Evolutionary conservation across 2,329 filamentous ascomycete species (phyloP).

Genomic region (Verticillium zaregamsianum): DNA sequence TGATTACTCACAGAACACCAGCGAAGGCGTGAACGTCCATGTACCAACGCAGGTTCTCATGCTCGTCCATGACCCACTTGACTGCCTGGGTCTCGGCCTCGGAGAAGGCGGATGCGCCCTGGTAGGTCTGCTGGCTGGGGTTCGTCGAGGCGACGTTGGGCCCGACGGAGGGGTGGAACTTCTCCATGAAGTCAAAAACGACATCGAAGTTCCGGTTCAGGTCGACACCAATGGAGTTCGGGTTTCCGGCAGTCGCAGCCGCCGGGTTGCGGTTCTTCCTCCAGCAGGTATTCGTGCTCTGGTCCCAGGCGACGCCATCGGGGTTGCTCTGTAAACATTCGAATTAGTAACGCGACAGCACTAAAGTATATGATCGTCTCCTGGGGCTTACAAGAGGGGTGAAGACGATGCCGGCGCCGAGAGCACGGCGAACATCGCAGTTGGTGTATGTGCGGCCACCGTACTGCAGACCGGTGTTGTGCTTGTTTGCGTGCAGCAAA

Average conservation of each 20-base stretch:
- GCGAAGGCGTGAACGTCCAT: slow-evolving; percentile 54
- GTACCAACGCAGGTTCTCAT: slow-evolving; percentile 49
- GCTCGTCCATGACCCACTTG: slow-evolving; percentile 46
- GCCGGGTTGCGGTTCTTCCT: slow-evolving; percentile 51
- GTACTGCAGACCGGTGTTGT: slow-evolving; percentile 45
- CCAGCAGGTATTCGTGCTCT: slow-evolving; percentile 49
- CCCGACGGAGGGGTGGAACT: slow-evolving; percentile 36
- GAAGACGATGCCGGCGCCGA: slow-evolving; percentile 49
- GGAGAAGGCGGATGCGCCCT: slow-evolving; percentile 46
- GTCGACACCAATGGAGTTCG: slow-evolving; percentile 39
- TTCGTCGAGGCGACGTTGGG: slow-evolving; percentile 34
- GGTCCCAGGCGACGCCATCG: slow-evolving; percentile 49
- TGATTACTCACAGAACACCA: slow-evolving; percentile 19
- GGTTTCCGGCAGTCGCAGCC: slow-evolving; percentile 24
- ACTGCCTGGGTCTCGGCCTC: slow-evolving; percentile 54
- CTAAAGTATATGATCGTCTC: too few species aligned
- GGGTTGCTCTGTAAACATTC: slow-evolving; percentile 33
- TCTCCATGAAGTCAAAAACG: slow-evolving; percentile 46
- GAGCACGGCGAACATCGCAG: slow-evolving; percentile 45
- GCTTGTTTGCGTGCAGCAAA: slow-evolving; percentile 47
- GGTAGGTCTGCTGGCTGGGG: slow-evolving; percentile 43
- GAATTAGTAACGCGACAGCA: not conserved
- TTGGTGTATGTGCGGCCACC: slow-evolving; percentile 47
- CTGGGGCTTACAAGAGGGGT: slow-evolving; percentile 33
- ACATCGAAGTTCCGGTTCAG: slow-evolving; percentile 57